Evolutionary conservation across 2,329 filamentous ascomycete species (phyloP), one percentile per base, ranked within the genome.

Genomic region (Penicillium sp.): DNA sequence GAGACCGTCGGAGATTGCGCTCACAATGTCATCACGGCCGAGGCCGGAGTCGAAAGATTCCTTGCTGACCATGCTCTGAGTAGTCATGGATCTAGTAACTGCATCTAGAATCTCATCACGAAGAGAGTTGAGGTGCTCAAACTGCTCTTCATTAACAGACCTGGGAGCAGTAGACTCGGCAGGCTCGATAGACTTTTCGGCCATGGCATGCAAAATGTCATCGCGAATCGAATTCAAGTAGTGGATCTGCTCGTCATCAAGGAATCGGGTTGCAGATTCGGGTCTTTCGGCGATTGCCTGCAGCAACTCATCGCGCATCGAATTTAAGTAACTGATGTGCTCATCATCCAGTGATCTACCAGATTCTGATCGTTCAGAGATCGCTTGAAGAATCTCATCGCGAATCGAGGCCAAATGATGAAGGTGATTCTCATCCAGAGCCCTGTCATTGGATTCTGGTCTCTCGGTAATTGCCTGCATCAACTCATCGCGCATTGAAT

Each of bases 1-100:
- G 8, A 89, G 75, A 4, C 83, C 83, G 60, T 86, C 80, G 58
- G 81, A 83, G 45, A 89, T 81, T 2, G 85, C 83, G 57, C 84
- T 83, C 43, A 85, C 73, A n/a, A 88, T 78, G 45, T 83, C 78
- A 31, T 85, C 81, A 3, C 80, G 78, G n/a, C 80, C 83, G 2
- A 86, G 61, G 2, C 69, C 72, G 19, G 72, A 71, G 48, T 72
- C 69, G 7, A 71, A 60, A 10, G 69, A 68, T 21, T 69, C 62
- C 54, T 64, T 66, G 43, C 70, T 70, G 25, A 74, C 62, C 50
- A 68, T 65, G 49, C 66, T 74, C 56, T 70, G 72, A 1, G 65
- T 68, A 16, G 68, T 60, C 27, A 73, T 62, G 0, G 69, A 67
- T 35, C 68, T 64, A 35, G 69, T 67, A 8, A 74, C 63, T 39